Conservation (phyloP, 306 rosid species). For the Oemleria cerasiformis region DNA sequence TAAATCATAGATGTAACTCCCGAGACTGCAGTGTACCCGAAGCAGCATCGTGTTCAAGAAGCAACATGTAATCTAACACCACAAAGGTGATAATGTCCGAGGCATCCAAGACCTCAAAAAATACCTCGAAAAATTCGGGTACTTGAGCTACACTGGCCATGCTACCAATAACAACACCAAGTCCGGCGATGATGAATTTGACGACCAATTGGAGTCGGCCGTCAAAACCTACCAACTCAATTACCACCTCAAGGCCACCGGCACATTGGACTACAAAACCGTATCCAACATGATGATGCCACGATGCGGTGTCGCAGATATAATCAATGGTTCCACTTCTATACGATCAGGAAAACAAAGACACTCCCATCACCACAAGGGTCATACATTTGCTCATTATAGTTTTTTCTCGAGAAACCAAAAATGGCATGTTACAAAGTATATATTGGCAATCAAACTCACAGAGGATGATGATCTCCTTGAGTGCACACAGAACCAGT, state of each 20-base stretch:
- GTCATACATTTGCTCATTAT: constrained; percentile 13
- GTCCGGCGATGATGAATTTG: constrained; percentile 11
- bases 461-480: too few relatives aligned
- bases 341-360: constrained; percentile 19
- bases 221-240: constrained; percentile 38
- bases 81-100: too few relatives aligned
- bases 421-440: constrained; percentile 25
- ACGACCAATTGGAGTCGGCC: constrained; percentile 31
- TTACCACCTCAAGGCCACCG: constrained; percentile 24
- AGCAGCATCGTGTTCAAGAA: too few relatives aligned
- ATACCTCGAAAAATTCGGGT: constrained; percentile 34
- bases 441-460: too few relatives aligned
- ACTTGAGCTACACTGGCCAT: constrained; percentile 8
- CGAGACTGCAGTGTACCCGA: too few relatives aligned
- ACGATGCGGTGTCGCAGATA: constrained; percentile 45
- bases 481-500: too few relatives aligned
- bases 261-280: constrained; percentile 30
- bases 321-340: constrained; percentile 20
- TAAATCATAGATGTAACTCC: too few relatives aligned
- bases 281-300: constrained; percentile 31
- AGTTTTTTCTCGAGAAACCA: constrained; percentile 4
- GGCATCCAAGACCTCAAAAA: too few relatives aligned
- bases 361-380: not conserved
- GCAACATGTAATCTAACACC: too few relatives aligned
- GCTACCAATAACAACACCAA: not conserved